These are phyloP conservation scores for Neurospora sp. DNA, from an alignment of 2,329 filamentous ascomycete species.

Conservation along the genomic window DNA sequence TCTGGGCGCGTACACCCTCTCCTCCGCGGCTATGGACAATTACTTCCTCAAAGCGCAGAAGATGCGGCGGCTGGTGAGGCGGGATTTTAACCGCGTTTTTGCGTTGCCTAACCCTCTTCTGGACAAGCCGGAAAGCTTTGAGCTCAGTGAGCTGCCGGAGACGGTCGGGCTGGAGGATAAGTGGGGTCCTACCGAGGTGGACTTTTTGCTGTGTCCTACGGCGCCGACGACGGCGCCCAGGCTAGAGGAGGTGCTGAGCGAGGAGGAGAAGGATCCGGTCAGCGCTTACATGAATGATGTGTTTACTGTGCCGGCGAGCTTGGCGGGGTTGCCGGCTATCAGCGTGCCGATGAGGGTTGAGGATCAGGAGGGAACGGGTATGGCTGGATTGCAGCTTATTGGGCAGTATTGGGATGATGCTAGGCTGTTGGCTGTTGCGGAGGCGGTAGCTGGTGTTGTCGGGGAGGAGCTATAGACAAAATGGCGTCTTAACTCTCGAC, in stretches of 20 bases:
- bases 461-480: not conserved
- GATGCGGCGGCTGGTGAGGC: conserved; percentile 71
- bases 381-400: conserved; percentile 61
- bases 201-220: conserved; percentile 81
- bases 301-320: conserved; percentile 87
- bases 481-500: not conserved
- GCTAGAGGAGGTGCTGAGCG: conserved; percentile 34
- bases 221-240: conserved; percentile 49
- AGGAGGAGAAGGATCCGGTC: conserved; percentile 40
- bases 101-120: conserved; percentile 56
- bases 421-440: conserved; percentile 49
- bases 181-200: conserved; percentile 54
- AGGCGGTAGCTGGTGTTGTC: conserved; percentile 17
- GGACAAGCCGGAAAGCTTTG: conserved; percentile 29
- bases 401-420: conserved; percentile 74
- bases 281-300: conserved; percentile 87
- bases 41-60: conserved; percentile 94
- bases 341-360: conserved; percentile 58
- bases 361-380: conserved; percentile 23
- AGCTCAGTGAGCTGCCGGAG: conserved; percentile 51
- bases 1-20: conserved; percentile 81
- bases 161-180: conserved; percentile 42
- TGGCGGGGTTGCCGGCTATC: conserved; percentile 82
- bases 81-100: conserved; percentile 80
- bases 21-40: conserved; percentile 84